Base-by-base conservation (phyloP, 345 rosid species). In the Populus tremula region DNA sequence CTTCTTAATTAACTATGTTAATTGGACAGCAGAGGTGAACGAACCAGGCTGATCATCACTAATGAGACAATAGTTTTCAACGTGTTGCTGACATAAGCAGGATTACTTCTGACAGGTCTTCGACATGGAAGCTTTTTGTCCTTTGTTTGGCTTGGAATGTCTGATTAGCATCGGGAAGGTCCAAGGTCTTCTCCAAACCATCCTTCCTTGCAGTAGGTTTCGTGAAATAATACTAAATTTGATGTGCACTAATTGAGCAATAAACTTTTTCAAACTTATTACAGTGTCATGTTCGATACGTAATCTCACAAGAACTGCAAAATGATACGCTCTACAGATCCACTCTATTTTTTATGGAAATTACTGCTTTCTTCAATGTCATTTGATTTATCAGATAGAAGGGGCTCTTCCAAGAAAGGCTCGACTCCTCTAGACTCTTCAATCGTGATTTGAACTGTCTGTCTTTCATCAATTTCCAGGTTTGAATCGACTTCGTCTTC, bases 371-470 rank as follows among this genome's bases (percentile, higher is more conserved):
- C 49, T 61, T 61, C 25, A 27, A 21, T 5, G 1, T 74, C 16
- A n/a, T 56, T 67, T 67, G 79, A 72, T 73, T 75, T 27, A 36
- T 81, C 72, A 79, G 88, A 53, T 47, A 91, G 69, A 82, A 91
- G 91, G 4, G 96, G 90, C 75, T 81, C 76, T 78, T 90, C 81
- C 76, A 91, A 50, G 75, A 71, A 85, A 70, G 5, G 31, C 59
- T 80, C 71, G 75, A 72, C 25, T 2, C 3, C 76, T 12, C 72
- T 72, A 41, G 80, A 79, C 75, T 89, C 89, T 67, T 79, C 76
- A n/a, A 63, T 69, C n/a, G 74, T 65, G 61, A 83, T 82, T 70
- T 89, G 78, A 23, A 73, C 82, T 50, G 38, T 75, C 41, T 13
- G 69, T 8, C 53, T 73, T 38, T 82, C 39, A 69, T 81, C 84